A percentile compares a stretch with the other conserved stretches of the same genome.
Evolutionary conservation across 768 basidiomycete genomes (phyloP).

Genomic region (Suillus ampliporus): DNA sequence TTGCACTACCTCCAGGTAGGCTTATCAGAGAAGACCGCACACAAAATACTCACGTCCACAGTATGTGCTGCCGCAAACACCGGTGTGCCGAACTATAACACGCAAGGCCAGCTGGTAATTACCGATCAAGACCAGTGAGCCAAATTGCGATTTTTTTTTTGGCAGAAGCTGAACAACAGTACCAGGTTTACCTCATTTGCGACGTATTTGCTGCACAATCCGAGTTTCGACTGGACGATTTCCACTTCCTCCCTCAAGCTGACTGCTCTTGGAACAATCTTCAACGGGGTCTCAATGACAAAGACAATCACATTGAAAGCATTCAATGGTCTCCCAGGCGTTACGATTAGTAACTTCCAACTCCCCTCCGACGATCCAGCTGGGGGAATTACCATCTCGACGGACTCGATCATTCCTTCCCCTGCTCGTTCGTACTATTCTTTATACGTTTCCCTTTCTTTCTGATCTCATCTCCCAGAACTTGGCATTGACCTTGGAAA

Average conservation of each 20-base stretch:
- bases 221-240: constrained; percentile 72
- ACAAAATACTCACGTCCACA: constrained; percentile 25
- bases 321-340: constrained; percentile 72
- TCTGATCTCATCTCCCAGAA: constrained; percentile 44
- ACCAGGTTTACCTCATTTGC: constrained; percentile 68
- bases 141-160: not conserved
- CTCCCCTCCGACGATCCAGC: constrained; percentile 70
- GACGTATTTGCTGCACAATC: constrained; percentile 66
- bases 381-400: constrained; percentile 74
- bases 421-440: constrained; percentile 57
- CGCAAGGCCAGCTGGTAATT: constrained; percentile 59
- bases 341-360: constrained; percentile 73
- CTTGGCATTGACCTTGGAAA: constrained; percentile 73
- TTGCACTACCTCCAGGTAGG: constrained; percentile 63
- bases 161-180: constrained; percentile 8
- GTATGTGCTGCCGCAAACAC: constrained; percentile 72
- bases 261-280: constrained; percentile 69
- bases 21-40: not conserved
- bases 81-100: constrained; percentile 67
- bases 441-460: constrained; percentile 12
- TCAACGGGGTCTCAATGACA: constrained; percentile 64
- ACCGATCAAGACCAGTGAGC: constrained; percentile 55
- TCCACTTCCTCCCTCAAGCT: constrained; percentile 68
- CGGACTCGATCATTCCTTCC: constrained; percentile 69
- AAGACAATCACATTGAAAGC: constrained; percentile 71